phyloP scores from a whole-genome alignment of 2,329 filamentous ascomycete species.

The Apiospora kogelbergensis region DNA sequence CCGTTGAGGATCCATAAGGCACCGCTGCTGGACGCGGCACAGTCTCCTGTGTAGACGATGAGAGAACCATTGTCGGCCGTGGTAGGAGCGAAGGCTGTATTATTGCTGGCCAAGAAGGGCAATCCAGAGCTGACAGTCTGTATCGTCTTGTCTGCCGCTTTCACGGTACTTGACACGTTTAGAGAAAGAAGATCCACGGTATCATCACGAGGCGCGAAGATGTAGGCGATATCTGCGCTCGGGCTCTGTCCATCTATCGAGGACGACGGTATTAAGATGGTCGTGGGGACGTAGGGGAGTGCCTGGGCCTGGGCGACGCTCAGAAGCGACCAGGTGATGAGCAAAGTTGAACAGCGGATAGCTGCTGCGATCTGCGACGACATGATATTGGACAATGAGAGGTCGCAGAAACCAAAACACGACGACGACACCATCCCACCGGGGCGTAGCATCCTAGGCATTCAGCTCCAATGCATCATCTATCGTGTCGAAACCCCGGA shows the following conservation, averaged over 20 bases:
- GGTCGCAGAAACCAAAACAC: slow-evolving; percentile 13
- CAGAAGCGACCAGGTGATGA: slow-evolving; percentile 19
- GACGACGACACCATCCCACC: slow-evolving; percentile 24
- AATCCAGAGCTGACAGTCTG: slow-evolving; percentile 55
- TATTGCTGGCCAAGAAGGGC: slow-evolving; percentile 59
- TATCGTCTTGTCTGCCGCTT: slow-evolving; percentile 42
- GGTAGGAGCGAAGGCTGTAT: slow-evolving; percentile 64
- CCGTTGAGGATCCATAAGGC: slow-evolving; percentile 67
- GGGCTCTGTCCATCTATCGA: slow-evolving; percentile 35
- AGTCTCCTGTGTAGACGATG: slow-evolving; percentile 73
- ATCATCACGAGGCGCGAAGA: slow-evolving; percentile 59
- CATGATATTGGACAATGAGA: slow-evolving; percentile 9
- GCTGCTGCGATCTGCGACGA: slow-evolving; percentile 21
- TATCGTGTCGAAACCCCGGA: not conserved
- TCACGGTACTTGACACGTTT: slow-evolving; percentile 61
- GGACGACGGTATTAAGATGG: slow-evolving; percentile 59
- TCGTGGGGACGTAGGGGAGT: slow-evolving; percentile 78
- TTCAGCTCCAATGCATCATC: slow-evolving; percentile 7
- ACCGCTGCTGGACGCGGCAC: slow-evolving; percentile 52
- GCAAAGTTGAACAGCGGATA: slow-evolving; percentile 21
- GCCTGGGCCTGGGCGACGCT: slow-evolving; percentile 37
- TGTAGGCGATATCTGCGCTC: slow-evolving; percentile 59
- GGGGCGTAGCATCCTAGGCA: not conserved
- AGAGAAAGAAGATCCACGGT: slow-evolving; percentile 60
- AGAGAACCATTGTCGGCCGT: slow-evolving; percentile 69